These are phyloP conservation scores for Botrytis paeoniae DNA, from an alignment of 2,329 filamentous ascomycete genomes.

Conservation along the genomic window DNA sequence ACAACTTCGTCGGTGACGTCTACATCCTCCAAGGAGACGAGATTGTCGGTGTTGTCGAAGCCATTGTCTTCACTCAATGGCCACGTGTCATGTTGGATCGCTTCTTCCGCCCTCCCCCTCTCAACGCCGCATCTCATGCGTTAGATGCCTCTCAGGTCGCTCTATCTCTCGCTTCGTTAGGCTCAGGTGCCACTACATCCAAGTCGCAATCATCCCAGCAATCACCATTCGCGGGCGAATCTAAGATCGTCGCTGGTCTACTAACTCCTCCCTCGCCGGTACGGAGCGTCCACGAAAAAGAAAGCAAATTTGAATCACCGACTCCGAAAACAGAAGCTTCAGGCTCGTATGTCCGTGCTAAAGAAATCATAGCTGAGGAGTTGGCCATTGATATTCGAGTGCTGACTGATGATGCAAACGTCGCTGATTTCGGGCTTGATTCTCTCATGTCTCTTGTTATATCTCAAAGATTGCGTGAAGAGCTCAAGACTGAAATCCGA, in stretches of 20 bases:
- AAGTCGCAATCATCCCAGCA: not conserved
- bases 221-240: not conserved
- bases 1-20: constrained; percentile 43
- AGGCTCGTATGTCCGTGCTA: no score
- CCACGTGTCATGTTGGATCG: not conserved
- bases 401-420: constrained; percentile 50
- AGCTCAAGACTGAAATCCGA: constrained; percentile 49
- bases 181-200: not conserved
- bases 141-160: not conserved
- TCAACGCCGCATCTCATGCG: not conserved
- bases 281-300: not conserved
- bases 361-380: not conserved
- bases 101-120: not conserved
- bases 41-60: constrained; percentile 38
- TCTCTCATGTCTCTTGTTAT: not conserved
- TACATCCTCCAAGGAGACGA: constrained; percentile 38
- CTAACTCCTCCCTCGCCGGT: not conserved
- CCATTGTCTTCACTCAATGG: constrained; percentile 25
- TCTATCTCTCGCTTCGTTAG: not conserved
- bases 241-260: not conserved
- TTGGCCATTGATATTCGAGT: constrained; percentile 48
- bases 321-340: not conserved
- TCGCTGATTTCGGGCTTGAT: not conserved
- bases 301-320: not conserved
- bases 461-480: constrained; percentile 52